Percentiles rank a stretch among this genome's conserved stretches.
Conservation (phyloP, 2,329 filamentous ascomycete species). For the Fusarium xylarioides region DNA sequence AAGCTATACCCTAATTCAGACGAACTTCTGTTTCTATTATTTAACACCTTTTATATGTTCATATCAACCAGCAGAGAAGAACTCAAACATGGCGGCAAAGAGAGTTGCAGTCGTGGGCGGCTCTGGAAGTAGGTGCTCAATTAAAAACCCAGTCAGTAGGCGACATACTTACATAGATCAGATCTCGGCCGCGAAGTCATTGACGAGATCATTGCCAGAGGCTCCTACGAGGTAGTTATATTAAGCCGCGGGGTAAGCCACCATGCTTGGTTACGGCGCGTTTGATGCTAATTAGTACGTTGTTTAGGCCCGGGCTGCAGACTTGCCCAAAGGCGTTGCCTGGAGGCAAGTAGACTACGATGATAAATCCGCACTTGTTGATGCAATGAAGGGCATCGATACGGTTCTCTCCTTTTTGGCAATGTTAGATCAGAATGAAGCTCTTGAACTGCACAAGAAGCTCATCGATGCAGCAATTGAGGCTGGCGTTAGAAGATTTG, state of each 20-base stretch:
- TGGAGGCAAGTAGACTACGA: neutral
- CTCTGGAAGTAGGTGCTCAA: neutral
- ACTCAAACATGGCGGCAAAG: neutral
- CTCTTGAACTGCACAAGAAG: neutral
- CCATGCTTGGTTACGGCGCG: neutral
- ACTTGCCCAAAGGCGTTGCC: neutral
- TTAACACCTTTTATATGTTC: no score
- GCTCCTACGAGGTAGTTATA: neutral
- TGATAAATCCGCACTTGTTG: neutral
- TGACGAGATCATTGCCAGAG: neutral
- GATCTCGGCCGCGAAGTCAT: neutral
- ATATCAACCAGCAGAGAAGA: no score
- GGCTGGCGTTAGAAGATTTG: neutral
- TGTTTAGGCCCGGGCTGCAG: neutral
- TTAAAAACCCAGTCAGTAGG: neutral
- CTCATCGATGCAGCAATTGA: neutral
- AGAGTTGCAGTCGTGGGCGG: neutral
- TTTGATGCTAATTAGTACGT: neutral
- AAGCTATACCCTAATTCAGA: fast-evolving
- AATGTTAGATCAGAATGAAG: neutral
- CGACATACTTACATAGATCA: neutral
- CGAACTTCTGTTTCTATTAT: no score
- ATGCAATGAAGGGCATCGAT: neutral
- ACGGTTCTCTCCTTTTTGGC: neutral
- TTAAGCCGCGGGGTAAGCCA: neutral